Evolutionary conservation across 2,329 filamentous ascomycete species (phyloP).

Genomic region (Arthrinium phaeospermum): DNA sequence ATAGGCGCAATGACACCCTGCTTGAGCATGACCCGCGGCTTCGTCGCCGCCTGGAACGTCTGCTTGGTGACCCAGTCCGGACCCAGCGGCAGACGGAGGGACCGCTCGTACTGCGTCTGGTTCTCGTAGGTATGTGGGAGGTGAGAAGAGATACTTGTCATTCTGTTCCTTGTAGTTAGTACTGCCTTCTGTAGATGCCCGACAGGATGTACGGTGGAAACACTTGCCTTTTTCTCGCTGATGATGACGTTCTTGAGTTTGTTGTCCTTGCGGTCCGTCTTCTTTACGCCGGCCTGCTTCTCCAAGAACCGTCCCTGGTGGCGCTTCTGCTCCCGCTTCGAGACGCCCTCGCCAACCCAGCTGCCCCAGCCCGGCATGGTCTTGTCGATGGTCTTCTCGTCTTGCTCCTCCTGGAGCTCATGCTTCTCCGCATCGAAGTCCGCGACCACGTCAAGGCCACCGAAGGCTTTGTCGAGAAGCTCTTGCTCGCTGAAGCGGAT

Average conservation of each 20-base stretch:
- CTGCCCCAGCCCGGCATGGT: slow-evolving; percentile 94
- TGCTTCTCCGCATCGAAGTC: slow-evolving; percentile 85
- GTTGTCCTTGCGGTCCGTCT: slow-evolving; percentile 78
- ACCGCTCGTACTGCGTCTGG: slow-evolving; percentile 86
- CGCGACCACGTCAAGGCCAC: slow-evolving; percentile 80
- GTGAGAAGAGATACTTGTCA: slow-evolving; percentile 77
- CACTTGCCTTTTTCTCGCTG: slow-evolving; percentile 86
- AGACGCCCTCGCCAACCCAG: slow-evolving; percentile 87
- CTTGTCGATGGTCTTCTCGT: slow-evolving; percentile 80
- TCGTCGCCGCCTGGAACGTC: slow-evolving; percentile 87
- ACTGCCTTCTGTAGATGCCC: slow-evolving; percentile 6
- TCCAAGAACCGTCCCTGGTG: slow-evolving; percentile 68
- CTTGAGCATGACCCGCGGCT: slow-evolving; percentile 88
- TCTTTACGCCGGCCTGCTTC: slow-evolving; percentile 75
- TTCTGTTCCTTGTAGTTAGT: slow-evolving; percentile 60
- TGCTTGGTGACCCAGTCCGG: slow-evolving; percentile 97
- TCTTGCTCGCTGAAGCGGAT: slow-evolving; percentile 66
- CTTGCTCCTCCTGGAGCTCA: slow-evolving; percentile 73
- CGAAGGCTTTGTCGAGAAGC: slow-evolving; percentile 84
- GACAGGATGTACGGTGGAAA: neutral
- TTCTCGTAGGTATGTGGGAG: slow-evolving; percentile 92
- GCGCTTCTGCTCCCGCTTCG: slow-evolving; percentile 68
- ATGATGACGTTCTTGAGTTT: slow-evolving; percentile 87
- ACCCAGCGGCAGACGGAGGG: slow-evolving; percentile 83
- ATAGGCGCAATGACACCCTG: slow-evolving; percentile 89